phyloP scores from a whole-genome alignment of 257 asterid genomes.

The Eucommia ulmoides region DNA sequence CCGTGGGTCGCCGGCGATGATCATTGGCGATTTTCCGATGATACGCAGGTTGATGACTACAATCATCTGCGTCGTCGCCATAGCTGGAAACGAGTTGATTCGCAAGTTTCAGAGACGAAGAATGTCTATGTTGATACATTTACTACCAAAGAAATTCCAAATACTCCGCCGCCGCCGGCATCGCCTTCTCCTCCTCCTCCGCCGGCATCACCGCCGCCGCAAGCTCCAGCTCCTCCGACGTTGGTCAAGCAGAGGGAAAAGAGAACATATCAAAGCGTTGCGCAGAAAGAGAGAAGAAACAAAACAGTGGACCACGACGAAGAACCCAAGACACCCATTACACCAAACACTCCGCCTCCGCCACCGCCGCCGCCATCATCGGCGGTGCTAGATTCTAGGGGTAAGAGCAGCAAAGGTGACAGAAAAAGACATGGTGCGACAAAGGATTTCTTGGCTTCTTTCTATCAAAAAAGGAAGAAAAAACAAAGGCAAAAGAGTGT shows the following conservation, averaged over 20 bases:
- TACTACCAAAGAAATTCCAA: conserved; percentile 16
- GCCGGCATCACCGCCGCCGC: conserved; percentile 8
- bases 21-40: conserved; percentile 41
- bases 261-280: conserved; percentile 19
- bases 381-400: conserved; percentile 15
- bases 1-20: conserved; percentile 28
- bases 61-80: conserved; percentile 43
- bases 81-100: conserved; percentile 39
- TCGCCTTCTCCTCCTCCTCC: conserved; percentile 10
- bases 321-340: conserved; percentile 16
- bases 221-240: conserved; percentile 12
- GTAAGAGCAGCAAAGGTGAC: conserved; percentile 28
- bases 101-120: conserved; percentile 14
- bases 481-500: conserved; percentile 59
- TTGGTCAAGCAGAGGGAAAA: conserved; percentile 16
- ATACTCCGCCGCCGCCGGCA: conserved; percentile 7
- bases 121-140: conserved; percentile 33
- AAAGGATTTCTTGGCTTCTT: conserved; percentile 61
- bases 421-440: conserved; percentile 52
- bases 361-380: conserved; percentile 41
- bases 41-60: conserved; percentile 33
- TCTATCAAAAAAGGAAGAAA: conserved; percentile 65
- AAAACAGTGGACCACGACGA: conserved; percentile 17
- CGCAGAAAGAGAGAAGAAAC: conserved; percentile 29
- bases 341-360: conserved; percentile 19